Conservation (phyloP, 164 flowering plant genomes). For the Magnolia officinalis region DNA sequence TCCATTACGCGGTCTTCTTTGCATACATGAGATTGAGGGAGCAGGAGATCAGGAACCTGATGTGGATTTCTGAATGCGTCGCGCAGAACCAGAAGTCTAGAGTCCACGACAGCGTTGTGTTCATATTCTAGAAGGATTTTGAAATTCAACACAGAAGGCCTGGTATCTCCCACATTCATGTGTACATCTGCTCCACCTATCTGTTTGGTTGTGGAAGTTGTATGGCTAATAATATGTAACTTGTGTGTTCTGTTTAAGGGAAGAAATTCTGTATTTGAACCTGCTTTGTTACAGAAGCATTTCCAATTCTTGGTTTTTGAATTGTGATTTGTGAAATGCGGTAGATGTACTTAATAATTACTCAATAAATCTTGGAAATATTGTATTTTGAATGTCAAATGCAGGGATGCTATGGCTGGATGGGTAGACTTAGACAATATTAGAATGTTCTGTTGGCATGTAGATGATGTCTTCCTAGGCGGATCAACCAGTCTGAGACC, state of each 20-base stretch:
- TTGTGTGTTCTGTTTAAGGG: background rate
- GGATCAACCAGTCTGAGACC: no score
- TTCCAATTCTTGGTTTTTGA: no score
- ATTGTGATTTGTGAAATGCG: no score
- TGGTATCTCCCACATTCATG: conserved; percentile 4
- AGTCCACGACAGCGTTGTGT: conserved; percentile 97
- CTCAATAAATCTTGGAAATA: no score
- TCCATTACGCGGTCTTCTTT: conserved; percentile 92
- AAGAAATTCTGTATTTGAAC: background rate
- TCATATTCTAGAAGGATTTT: conserved; percentile 63
- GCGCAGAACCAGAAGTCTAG: conserved; percentile 98
- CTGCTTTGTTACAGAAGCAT: no score
- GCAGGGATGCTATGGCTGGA: no score
- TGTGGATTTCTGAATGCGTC: conserved; percentile 99
- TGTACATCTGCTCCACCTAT: conserved; percentile 4
- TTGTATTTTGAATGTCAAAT: no score
- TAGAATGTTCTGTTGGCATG: no score
- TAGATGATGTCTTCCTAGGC: no score
- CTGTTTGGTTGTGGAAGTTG: conserved; percentile 8
- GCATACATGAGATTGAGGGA: conserved; percentile 97
- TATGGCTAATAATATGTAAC: background rate
- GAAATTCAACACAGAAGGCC: background rate
- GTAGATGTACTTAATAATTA: no score
- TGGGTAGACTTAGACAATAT: no score
- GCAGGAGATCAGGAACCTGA: conserved; percentile 98